A percentile compares a stretch with the other conserved stretches of the same genome.
Evolutionary conservation across 2,329 filamentous ascomycete genomes (phyloP).

Genomic region (Colletotrichum noveboracense): DNA sequence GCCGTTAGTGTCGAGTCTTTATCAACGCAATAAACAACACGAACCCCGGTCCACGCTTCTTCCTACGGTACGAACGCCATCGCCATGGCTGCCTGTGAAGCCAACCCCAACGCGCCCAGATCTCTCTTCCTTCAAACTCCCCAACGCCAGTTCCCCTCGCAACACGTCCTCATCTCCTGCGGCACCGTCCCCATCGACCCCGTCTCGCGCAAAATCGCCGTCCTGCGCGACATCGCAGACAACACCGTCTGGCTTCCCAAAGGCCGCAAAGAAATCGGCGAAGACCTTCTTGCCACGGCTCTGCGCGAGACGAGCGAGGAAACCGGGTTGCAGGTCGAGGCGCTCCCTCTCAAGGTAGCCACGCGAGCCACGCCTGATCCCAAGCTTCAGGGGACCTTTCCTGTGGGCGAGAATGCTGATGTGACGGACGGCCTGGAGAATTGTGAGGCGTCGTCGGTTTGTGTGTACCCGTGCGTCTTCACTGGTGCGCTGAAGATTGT

Average conservation of each 20-base stretch:
- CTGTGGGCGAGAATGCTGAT: not conserved
- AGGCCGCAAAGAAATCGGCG: constrained; percentile 52
- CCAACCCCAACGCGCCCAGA: not conserved
- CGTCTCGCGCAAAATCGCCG: constrained; percentile 35
- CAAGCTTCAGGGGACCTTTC: not conserved
- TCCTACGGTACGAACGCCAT: not conserved
- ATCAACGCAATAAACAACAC: not conserved
- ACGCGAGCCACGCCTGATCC: not conserved
- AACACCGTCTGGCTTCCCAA: constrained; percentile 51
- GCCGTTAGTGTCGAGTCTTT: rapidly evolving
- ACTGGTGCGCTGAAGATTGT: constrained; percentile 39
- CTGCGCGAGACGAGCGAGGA: constrained; percentile 54
- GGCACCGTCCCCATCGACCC: constrained; percentile 51
- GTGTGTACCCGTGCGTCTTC: constrained; percentile 37
- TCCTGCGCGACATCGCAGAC: constrained; percentile 46
- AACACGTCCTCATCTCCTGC: constrained; percentile 27
- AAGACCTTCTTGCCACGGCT: constrained; percentile 45
- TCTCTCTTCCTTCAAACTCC: not conserved
- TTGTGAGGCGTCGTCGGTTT: constrained; percentile 37
- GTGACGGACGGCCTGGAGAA: not conserved
- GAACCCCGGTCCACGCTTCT: not conserved
- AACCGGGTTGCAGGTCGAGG: constrained; percentile 34
- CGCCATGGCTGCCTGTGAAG: not conserved
- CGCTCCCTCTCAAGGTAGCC: not conserved
- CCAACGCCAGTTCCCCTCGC: not conserved